Evolutionary conservation across 148 eudicot genomes (phyloP).

Genomic region (Oxyria digyna): DNA sequence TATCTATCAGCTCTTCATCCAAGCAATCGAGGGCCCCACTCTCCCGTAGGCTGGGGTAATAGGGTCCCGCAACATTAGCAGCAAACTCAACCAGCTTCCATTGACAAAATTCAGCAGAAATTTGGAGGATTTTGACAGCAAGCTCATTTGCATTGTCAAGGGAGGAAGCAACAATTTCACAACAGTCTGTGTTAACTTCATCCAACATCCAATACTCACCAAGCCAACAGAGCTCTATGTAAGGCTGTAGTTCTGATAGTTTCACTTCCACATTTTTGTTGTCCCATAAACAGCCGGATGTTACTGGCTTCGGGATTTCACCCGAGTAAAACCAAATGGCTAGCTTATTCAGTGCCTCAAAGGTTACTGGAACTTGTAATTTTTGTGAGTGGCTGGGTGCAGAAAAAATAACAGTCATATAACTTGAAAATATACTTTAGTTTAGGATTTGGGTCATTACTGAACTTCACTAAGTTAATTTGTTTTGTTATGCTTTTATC

Average conservation of each 20-base stretch:
- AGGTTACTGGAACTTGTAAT: slow-evolving; percentile 49
- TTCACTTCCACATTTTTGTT: slow-evolving; percentile 39
- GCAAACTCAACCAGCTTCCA: slow-evolving; percentile 56
- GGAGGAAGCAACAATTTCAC: slow-evolving; percentile 26
- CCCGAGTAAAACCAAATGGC: slow-evolving; percentile 63
- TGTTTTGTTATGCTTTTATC: background rate
- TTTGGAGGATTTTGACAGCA: slow-evolving; percentile 42
- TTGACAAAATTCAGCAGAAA: slow-evolving; percentile 47
- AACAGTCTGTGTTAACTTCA: slow-evolving; percentile 36
- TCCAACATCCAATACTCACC: slow-evolving; percentile 63
- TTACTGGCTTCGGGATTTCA: slow-evolving; percentile 35
- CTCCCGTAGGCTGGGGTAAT: slow-evolving; percentile 36
- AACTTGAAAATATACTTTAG: too few relatives aligned
- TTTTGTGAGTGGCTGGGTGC: slow-evolving; percentile 45
- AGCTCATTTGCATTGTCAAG: slow-evolving; percentile 37
- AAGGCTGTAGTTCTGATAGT: slow-evolving; percentile 36
- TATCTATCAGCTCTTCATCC: slow-evolving; percentile 48
- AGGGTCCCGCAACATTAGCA: slow-evolving; percentile 48
- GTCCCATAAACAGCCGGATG: slow-evolving; percentile 63
- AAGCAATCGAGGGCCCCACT: slow-evolving; percentile 53
- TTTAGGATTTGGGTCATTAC: too few relatives aligned
- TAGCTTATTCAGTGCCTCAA: slow-evolving; percentile 57
- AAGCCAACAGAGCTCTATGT: slow-evolving; percentile 69
- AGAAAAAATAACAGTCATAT: background rate
- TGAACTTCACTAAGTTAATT: too few relatives aligned